Conservation (phyloP, 805 yeast genomes). For the Novakomyces olei region DNA sequence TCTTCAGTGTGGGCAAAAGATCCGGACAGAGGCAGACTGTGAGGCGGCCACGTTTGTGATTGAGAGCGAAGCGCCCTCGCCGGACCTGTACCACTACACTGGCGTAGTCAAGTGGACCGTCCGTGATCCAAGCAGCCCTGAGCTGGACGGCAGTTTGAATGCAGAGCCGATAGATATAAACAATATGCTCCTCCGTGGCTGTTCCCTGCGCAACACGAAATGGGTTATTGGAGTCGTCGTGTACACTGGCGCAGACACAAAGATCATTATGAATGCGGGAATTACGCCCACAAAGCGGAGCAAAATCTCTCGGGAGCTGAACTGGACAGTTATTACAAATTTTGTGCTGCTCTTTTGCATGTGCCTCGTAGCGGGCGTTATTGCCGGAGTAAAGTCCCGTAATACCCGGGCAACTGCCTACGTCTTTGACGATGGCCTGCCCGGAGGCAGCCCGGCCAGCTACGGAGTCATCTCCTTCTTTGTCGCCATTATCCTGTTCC, state of each 20-base stretch:
- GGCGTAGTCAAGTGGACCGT: slow-evolving; percentile 38
- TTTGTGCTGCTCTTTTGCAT: slow-evolving; percentile 37
- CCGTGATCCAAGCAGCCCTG: slow-evolving; percentile 17
- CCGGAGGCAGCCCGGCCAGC: slow-evolving; percentile 34
- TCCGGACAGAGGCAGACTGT: slow-evolving; percentile 37
- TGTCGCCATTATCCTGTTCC: slow-evolving; percentile 52
- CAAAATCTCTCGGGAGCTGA: slow-evolving; percentile 41
- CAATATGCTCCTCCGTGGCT: slow-evolving; percentile 49
- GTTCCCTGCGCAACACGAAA: slow-evolving; percentile 47
- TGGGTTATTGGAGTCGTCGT: slow-evolving; percentile 56
- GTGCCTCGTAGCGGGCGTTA: slow-evolving; percentile 46
- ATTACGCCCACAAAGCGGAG: slow-evolving; percentile 54
- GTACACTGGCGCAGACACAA: slow-evolving; percentile 58
- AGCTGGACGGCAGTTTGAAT: slow-evolving; percentile 8
- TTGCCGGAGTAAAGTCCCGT: slow-evolving; percentile 44
- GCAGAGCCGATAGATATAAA: slow-evolving; percentile 39
- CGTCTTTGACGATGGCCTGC: slow-evolving; percentile 40
- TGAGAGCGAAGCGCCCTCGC: slow-evolving; percentile 54
- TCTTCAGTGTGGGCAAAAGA: slow-evolving; percentile 29
- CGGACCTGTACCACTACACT: slow-evolving; percentile 39
- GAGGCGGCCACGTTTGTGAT: slow-evolving; percentile 35
- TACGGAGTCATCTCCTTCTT: slow-evolving; percentile 49
- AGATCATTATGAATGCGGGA: slow-evolving; percentile 60
- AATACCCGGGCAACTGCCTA: slow-evolving; percentile 23
- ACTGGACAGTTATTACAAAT: slow-evolving; percentile 37